Percentiles rank a stretch among this genome's conserved stretches.
Evolutionary conservation across 768 basidiomycete genomes (phyloP).

Genomic region (Suillus weaverae): DNA sequence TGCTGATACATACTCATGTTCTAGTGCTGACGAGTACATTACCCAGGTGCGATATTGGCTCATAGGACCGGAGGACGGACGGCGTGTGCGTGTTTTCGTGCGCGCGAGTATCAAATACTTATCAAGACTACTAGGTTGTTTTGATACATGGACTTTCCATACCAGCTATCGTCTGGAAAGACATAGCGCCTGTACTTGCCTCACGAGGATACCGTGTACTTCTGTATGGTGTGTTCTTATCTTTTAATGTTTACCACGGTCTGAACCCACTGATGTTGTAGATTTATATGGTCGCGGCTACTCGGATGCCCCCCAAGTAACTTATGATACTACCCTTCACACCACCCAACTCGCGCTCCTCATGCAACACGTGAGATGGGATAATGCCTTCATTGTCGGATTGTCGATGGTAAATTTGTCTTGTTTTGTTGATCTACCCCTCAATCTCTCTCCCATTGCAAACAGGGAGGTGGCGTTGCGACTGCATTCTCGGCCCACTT

Average conservation of each 20-base stretch:
- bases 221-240: constrained; percentile 56
- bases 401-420: constrained; percentile 64
- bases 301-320: constrained; percentile 73
- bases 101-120: not conserved
- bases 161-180: constrained; percentile 76
- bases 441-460: not conserved
- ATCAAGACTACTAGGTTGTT: constrained; percentile 50
- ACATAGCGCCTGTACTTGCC: constrained; percentile 66
- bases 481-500: constrained; percentile 70
- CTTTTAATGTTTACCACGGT: not conserved
- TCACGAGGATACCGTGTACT: constrained; percentile 69
- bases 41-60: constrained; percentile 74
- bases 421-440: not conserved
- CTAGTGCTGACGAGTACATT: not conserved
- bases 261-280: constrained; percentile 26
- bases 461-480: constrained; percentile 71
- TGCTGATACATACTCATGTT: constrained; percentile 7
- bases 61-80: constrained; percentile 66
- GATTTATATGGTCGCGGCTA: constrained; percentile 85
- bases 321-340: constrained; percentile 64
- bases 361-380: constrained; percentile 77
- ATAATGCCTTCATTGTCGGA: constrained; percentile 61
- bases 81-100: constrained; percentile 46
- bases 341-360: constrained; percentile 80
- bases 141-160: constrained; percentile 79